Percentiles rank a stretch among this genome's conserved stretches.
phyloP scores from a whole-genome alignment of 2,329 filamentous ascomycete species.

The Aspergillus clavatus region DNA sequence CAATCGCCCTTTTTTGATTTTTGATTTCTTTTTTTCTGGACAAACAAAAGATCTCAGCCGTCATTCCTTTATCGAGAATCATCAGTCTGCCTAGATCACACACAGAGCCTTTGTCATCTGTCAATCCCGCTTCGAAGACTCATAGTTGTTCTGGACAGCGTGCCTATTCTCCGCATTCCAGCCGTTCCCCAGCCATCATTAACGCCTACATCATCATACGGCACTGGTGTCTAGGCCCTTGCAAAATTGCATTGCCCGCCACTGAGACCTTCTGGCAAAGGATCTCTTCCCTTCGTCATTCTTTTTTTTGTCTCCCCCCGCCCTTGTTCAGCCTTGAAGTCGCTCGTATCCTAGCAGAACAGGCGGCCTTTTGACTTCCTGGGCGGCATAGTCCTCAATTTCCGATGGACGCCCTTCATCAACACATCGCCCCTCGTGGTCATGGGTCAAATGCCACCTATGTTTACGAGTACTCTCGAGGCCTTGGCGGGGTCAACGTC shows the following conservation, averaged over 20 bases:
- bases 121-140: neutral
- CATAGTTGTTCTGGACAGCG: neutral
- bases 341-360: too few relatives aligned
- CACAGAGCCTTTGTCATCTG: neutral
- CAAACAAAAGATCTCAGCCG: neutral
- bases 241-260: conserved; percentile 4
- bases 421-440: conserved; percentile 22
- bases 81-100: neutral
- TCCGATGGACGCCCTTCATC: conserved; percentile 27
- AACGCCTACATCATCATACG: conserved; percentile 9
- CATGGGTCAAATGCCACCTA: conserved; percentile 36
- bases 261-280: neutral
- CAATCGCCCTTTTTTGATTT: conserved; percentile 1
- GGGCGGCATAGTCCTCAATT: conserved; percentile 6
- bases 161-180: conserved; percentile 17
- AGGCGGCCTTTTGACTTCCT: conserved; percentile 6
- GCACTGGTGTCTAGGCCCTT: conserved; percentile 5
- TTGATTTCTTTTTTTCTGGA: neutral
- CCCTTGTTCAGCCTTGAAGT: too few relatives aligned
- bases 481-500: conserved; percentile 37
- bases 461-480: conserved; percentile 38
- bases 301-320: too few relatives aligned
- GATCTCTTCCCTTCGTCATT: neutral
- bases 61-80: neutral
- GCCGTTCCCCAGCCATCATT: conserved; percentile 19